phyloP scores from a whole-genome alignment of 169 alveolate genomes.

The Plasmodium gaboni region DNA sequence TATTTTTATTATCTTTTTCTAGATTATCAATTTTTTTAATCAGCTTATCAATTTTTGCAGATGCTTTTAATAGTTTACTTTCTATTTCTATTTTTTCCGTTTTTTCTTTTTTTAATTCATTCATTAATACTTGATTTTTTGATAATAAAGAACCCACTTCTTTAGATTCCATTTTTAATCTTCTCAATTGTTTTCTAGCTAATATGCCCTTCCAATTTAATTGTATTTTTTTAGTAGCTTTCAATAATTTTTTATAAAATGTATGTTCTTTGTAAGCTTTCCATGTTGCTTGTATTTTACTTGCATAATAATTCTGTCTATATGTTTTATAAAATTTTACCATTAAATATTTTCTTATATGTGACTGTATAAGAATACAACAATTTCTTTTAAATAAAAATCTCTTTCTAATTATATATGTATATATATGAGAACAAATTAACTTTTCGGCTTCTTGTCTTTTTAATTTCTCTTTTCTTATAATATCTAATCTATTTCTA shows the following conservation, averaged over 20 bases:
- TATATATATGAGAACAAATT: conserved; percentile 30
- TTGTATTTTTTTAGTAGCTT: conserved; percentile 83
- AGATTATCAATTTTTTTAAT: conserved; percentile 77
- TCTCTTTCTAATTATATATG: conserved; percentile 17
- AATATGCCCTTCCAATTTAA: conserved; percentile 83
- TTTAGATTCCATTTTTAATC: conserved; percentile 87
- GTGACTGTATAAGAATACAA: conserved; percentile 39
- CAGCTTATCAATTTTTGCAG: conserved; percentile 82
- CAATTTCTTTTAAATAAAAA: conserved; percentile 30
- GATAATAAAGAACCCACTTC: conserved; percentile 80
- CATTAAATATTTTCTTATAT: conserved; percentile 17
- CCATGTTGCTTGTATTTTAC: conserved; percentile 87
- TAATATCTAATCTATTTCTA: conserved; percentile 55
- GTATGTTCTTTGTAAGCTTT: conserved; percentile 77
- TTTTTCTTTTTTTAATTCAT: conserved; percentile 84
- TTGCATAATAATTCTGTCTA: conserved; percentile 75
- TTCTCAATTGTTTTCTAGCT: conserved; percentile 86
- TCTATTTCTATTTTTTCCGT: conserved; percentile 84
- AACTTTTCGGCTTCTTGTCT: conserved; percentile 8
- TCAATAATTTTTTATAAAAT: conserved; percentile 73
- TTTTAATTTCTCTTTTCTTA: conserved; percentile 35
- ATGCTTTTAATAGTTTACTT: conserved; percentile 82
- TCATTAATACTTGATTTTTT: conserved; percentile 80
- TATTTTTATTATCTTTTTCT: conserved; percentile 77
- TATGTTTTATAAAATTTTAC: conserved; percentile 57